A percentile compares a stretch with the other conserved stretches of the same genome.
Conservation (phyloP, 2,329 filamentous ascomycete species). For the Diaporthe aspalathi region DNA sequence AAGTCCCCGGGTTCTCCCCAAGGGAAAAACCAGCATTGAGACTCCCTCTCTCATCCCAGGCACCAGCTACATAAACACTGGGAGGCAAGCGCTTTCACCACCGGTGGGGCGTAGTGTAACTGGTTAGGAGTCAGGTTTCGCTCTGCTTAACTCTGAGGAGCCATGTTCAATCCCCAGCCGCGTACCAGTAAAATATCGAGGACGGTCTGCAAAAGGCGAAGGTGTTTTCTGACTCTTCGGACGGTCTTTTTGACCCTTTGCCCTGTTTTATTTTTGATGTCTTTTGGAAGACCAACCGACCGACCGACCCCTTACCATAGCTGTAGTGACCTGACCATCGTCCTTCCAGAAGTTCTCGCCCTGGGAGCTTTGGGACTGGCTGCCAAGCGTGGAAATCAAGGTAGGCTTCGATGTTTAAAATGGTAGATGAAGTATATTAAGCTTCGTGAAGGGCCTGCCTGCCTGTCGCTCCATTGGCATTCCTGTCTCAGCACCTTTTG, state of each 20-base stretch:
- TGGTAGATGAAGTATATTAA: neutral
- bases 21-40: neutral
- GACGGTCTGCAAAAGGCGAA: constrained; percentile 2
- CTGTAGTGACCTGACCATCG: neutral
- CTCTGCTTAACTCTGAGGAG: neutral
- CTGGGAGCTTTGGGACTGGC: neutral
- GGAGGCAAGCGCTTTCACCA: neutral
- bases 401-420: neutral
- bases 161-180: neutral
- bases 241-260: constrained; percentile 1
- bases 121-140: constrained; percentile 10
- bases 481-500: no score
- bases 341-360: neutral
- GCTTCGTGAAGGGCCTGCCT: no score
- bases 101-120: neutral
- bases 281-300: neutral
- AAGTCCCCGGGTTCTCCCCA: no score
- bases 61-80: neutral
- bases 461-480: no score
- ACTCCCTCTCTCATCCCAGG: neutral
- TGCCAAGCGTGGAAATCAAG: neutral
- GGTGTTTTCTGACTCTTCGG: constrained; percentile 10
- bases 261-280: neutral
- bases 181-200: constrained; percentile 1
- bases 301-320: no score